These are phyloP conservation scores for Ceriops tagal DNA, from an alignment of 345 rosid genomes.

Conservation along the genomic window DNA sequence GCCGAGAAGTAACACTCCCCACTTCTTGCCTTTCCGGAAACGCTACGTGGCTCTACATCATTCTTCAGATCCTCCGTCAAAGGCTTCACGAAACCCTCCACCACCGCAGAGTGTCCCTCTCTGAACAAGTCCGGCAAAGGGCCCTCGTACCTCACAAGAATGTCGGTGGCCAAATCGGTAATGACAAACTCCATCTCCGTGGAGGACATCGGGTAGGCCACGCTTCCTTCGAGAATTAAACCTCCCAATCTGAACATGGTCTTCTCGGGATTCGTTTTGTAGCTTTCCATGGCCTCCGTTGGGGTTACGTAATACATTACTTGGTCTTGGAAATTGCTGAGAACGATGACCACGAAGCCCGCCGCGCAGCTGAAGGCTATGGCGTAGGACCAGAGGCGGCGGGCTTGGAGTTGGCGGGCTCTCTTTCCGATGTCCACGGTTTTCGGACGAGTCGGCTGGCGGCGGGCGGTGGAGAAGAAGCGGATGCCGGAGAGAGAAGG, in stretches of 20 bases:
- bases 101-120: conserved; percentile 94
- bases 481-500: conserved; percentile 35
- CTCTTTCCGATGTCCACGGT: conserved; percentile 70
- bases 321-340: conserved; percentile 84
- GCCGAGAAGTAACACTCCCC: conserved; percentile 71
- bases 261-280: conserved; percentile 56
- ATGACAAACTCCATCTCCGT: conserved; percentile 83
- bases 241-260: conserved; percentile 81
- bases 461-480: conserved; percentile 58
- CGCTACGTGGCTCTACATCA: conserved; percentile 43
- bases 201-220: conserved; percentile 63
- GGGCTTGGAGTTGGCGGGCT: conserved; percentile 88
- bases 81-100: conserved; percentile 87
- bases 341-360: conserved; percentile 77
- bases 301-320: conserved; percentile 86
- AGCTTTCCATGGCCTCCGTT: conserved; percentile 77
- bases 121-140: conserved; percentile 85
- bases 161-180: conserved; percentile 82
- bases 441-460: conserved; percentile 54
- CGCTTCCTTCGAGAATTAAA: conserved; percentile 90
- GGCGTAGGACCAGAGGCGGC: conserved; percentile 89
- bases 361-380: conserved; percentile 84
- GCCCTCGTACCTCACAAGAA: conserved; percentile 71
- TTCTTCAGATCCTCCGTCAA: conserved; percentile 53
- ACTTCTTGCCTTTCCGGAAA: conserved; percentile 66